phyloP scores from a whole-genome alignment of 148 eudicot species.

The Chenopodium quinoa region DNA sequence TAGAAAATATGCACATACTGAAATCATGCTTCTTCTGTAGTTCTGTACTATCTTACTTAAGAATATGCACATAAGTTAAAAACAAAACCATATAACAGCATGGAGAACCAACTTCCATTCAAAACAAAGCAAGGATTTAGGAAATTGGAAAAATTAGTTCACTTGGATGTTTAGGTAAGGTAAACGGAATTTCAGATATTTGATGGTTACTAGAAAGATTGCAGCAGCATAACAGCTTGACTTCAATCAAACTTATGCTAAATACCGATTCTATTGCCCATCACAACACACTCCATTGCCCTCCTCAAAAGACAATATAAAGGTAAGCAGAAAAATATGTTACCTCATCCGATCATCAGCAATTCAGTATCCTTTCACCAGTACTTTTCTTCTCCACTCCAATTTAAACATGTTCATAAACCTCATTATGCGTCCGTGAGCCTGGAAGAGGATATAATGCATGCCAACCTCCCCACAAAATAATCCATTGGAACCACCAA shows the following conservation, averaged over 20 bases:
- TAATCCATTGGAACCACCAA: background rate
- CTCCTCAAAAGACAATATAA: background rate
- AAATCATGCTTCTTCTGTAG: too few relatives aligned
- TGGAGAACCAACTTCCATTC: too few relatives aligned
- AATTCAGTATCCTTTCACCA: background rate
- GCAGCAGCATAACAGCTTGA: background rate
- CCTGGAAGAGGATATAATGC: background rate
- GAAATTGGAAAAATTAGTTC: background rate
- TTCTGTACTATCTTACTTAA: too few relatives aligned
- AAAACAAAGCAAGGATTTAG: background rate
- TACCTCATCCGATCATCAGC: background rate
- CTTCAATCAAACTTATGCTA: too few relatives aligned
- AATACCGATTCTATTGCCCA: background rate
- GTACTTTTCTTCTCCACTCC: background rate
- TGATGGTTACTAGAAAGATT: too few relatives aligned
- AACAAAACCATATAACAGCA: background rate
- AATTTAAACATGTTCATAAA: background rate
- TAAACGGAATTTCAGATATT: too few relatives aligned
- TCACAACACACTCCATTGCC: background rate
- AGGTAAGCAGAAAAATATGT: background rate
- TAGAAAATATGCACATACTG: background rate
- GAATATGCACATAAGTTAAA: too few relatives aligned
- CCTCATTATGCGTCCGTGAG: background rate
- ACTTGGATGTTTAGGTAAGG: background rate
- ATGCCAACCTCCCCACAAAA: too few relatives aligned